Evolutionary conservation across 768 basidiomycete genomes (phyloP).

Genomic region (Aureoboletus auriporus): DNA sequence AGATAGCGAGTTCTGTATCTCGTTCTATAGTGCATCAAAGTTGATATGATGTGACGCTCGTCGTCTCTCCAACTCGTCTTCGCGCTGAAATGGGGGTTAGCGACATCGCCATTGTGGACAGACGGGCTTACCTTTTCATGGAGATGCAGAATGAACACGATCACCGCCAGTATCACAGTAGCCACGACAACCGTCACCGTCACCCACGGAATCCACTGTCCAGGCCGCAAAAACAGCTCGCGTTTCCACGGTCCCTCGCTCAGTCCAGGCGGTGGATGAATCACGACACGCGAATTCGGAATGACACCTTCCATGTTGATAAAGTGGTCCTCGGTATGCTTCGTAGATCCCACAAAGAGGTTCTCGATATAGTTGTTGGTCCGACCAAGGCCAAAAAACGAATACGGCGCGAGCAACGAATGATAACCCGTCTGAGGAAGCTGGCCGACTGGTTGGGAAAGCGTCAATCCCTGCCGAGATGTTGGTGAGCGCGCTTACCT

Average conservation of each 20-base stretch:
- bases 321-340: conserved; percentile 64
- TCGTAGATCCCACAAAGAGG: conserved; percentile 90
- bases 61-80: conserved; percentile 89
- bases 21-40: conserved; percentile 78
- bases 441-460: conserved; percentile 66
- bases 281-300: conserved; percentile 96
- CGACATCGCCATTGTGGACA: not conserved
- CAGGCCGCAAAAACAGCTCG: conserved; percentile 88
- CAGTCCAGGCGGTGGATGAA: conserved; percentile 65
- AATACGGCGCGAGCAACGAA: conserved; percentile 84
- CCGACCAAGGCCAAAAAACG: conserved; percentile 93
- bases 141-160: conserved; percentile 83
- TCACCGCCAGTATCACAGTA: conserved; percentile 68
- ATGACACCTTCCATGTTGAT: conserved; percentile 97
- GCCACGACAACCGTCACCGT: conserved; percentile 80
- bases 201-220: conserved; percentile 98
- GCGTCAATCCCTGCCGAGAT: conserved; percentile 1
- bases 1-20: conserved; percentile 3
- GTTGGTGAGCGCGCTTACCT: conserved; percentile 41
- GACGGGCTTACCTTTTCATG: conserved; percentile 77
- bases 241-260: conserved; percentile 68
- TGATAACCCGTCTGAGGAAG: conserved; percentile 93
- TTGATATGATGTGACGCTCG: conserved; percentile 94
- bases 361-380: conserved; percentile 99
- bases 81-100: conserved; percentile 51